phyloP scores from a whole-genome alignment of 768 basidiomycete species.

The Xerocomus brunneocitrinus region DNA sequence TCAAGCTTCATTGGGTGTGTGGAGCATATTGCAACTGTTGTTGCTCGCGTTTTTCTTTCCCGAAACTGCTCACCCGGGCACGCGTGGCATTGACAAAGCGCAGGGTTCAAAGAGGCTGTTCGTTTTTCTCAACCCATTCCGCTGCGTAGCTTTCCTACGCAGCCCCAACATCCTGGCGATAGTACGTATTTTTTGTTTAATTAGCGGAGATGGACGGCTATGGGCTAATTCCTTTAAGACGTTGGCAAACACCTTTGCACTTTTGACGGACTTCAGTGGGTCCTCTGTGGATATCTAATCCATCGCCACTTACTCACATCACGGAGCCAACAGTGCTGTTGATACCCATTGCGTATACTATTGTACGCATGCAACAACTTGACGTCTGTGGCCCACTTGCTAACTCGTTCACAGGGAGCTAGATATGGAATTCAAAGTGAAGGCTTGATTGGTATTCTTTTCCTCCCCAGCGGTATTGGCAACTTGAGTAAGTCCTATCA shows the following conservation, averaged over 20 bases:
- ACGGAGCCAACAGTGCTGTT: conserved; percentile 35
- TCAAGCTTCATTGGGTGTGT: conserved; percentile 43
- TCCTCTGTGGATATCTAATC: conserved; percentile 5
- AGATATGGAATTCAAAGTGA: conserved; percentile 24
- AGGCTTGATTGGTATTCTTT: conserved; percentile 20
- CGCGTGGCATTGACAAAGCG: conserved; percentile 49
- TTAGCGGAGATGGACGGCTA: neutral
- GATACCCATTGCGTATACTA: conserved; percentile 60
- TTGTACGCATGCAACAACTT: conserved; percentile 38
- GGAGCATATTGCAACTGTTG: conserved; percentile 37
- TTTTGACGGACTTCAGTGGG: conserved; percentile 34
- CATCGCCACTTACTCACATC: neutral
- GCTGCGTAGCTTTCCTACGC: conserved; percentile 45
- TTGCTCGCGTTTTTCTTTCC: conserved; percentile 48
- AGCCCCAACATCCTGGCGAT: conserved; percentile 56
- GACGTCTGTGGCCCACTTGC: neutral
- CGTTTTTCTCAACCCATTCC: conserved; percentile 58
- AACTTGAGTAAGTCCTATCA: conserved; percentile 15
- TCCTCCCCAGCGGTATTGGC: conserved; percentile 27
- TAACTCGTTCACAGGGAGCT: conserved; percentile 41
- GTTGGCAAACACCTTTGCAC: conserved; percentile 33
- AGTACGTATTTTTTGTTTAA: conserved; percentile 34
- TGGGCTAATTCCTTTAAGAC: conserved; percentile 30
- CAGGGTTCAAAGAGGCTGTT: conserved; percentile 21
- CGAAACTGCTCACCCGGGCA: conserved; percentile 62